Base-by-base conservation (phyloP, 495 filamentous ascomycete species). In the Tetracladium setigerum region DNA sequence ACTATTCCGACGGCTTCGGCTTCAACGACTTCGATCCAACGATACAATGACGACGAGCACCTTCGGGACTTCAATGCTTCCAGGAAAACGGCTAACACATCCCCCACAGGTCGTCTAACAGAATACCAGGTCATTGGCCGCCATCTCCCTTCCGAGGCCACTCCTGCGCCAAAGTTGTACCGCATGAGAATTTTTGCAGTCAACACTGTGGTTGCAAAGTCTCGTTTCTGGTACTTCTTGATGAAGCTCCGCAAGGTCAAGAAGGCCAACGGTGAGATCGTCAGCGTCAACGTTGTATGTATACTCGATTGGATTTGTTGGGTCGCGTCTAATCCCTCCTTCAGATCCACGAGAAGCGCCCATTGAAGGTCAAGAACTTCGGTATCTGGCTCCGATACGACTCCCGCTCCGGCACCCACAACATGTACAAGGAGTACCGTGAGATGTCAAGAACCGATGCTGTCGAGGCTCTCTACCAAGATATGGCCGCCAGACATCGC, bases 401-500 rank as follows among this genome's bases (percentile, higher is more conserved):
- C 75, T 97, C 94, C 43, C 92, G 92, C 72, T 97, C 94, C 60
- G 92, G 92, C 60, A 98, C 94, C 59, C 92, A 98, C 87, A 98
- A 98, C 83, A 98, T 98, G 92, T 98, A 98, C 87, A 97, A 96
- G 80, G 92, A 98, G 79, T 97, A 96, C 82, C 86, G 92, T 67
- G 92, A 97, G 81, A 86, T 95, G 77, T 89, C 86, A 65, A 81
- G 92, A 69, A 85, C 82, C 54, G 91, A 89, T 52, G 92, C 92
- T 53, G 92, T 98, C 53, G 87, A 97, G 73, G 76, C 89, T 57
- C 82, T 98, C 67, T 98, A 98, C 81, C 87, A 95, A 75, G 92
- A 98, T 72, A 97, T 98, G 94, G 86, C 92, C 63, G 90, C 94
- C 67, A 86, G 94, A 64, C 92, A 98, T 78, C 87, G 92, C 69